Conservation (phyloP, 129 eudicot species). For the Flaveria bidentis region DNA sequence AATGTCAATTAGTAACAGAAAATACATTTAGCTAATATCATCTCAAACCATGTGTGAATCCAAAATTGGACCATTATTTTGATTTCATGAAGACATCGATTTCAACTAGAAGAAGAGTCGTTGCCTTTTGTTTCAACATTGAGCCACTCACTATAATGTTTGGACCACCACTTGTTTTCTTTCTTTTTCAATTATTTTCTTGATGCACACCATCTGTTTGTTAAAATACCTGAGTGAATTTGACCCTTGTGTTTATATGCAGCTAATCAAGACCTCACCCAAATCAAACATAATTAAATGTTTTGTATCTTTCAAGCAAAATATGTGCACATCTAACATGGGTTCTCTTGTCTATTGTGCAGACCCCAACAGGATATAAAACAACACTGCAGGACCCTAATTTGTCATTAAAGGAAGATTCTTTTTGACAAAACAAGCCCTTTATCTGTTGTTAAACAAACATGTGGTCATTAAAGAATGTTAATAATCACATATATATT, state of each 20-base stretch:
- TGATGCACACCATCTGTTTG: slow-evolving; percentile 33
- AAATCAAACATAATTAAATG: slow-evolving; percentile 3
- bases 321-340: slow-evolving; percentile 1
- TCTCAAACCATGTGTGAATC: no score
- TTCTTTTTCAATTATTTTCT: neutral
- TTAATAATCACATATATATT: neutral
- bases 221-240: slow-evolving; percentile 28
- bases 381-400: slow-evolving; percentile 9
- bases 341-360: slow-evolving; percentile 2
- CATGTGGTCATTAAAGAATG: slow-evolving; percentile 30
- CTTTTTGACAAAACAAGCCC: slow-evolving; percentile 32
- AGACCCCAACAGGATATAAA: neutral
- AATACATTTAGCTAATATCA: no score
- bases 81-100: slow-evolving; percentile 16
- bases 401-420: slow-evolving; percentile 33
- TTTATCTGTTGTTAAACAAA: slow-evolving; percentile 24
- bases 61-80: no score
- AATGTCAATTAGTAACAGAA: no score
- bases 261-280: slow-evolving; percentile 7
- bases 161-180: slow-evolving; percentile 46
- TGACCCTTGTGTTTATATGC: slow-evolving; percentile 17
- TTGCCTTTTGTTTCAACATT: slow-evolving; percentile 7
- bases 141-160: slow-evolving; percentile 35
- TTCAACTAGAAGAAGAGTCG: slow-evolving; percentile 17
- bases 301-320: slow-evolving; percentile 6